These are phyloP conservation scores for Coemansia sp. DNA, from an alignment of 192 early-diverging fungal genomes.

Conservation along the genomic window DNA sequence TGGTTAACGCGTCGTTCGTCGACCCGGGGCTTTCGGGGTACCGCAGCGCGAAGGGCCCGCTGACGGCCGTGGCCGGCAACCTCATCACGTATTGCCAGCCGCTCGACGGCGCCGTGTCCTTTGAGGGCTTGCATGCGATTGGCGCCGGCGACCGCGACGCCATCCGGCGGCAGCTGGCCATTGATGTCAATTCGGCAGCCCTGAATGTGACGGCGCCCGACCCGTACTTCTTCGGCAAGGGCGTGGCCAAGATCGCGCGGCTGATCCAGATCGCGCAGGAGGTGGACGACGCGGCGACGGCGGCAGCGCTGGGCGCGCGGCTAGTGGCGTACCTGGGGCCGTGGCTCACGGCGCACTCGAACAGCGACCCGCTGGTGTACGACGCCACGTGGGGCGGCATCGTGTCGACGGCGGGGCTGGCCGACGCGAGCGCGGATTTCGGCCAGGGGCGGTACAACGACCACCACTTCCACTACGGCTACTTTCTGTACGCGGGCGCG, in stretches of 20 bases:
- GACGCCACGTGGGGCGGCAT: constrained; percentile 53
- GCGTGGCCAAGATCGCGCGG: constrained; percentile 46
- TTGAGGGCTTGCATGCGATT: constrained; percentile 26
- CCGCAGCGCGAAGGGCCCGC: constrained; percentile 49
- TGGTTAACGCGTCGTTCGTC: constrained; percentile 3
- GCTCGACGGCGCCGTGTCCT: constrained; percentile 21
- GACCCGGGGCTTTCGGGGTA: constrained; percentile 32
- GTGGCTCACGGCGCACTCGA: constrained; percentile 30
- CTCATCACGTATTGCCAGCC: constrained; percentile 47
- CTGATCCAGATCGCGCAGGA: constrained; percentile 52
- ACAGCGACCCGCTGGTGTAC: constrained; percentile 46
- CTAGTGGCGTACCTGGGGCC: constrained; percentile 21
- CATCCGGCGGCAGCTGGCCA: constrained; percentile 34
- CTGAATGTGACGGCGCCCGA: constrained; percentile 34
- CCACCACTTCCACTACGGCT: constrained; percentile 62
- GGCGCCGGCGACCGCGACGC: constrained; percentile 10
- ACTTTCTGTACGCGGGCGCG: constrained; percentile 54
- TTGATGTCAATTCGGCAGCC: constrained; percentile 20
- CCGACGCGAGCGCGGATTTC: constrained; percentile 38
- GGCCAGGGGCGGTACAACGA: constrained; percentile 59
- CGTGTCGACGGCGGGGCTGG: constrained; percentile 29
- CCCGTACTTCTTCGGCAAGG: constrained; percentile 56
- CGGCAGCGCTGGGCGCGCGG: background rate
- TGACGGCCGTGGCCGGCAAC: constrained; percentile 48
- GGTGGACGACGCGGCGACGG: constrained; percentile 23